A percentile compares a stretch with the other conserved stretches of the same genome.
phyloP scores from a whole-genome alignment of 164 flowering plant species.

The Piper betle region DNA sequence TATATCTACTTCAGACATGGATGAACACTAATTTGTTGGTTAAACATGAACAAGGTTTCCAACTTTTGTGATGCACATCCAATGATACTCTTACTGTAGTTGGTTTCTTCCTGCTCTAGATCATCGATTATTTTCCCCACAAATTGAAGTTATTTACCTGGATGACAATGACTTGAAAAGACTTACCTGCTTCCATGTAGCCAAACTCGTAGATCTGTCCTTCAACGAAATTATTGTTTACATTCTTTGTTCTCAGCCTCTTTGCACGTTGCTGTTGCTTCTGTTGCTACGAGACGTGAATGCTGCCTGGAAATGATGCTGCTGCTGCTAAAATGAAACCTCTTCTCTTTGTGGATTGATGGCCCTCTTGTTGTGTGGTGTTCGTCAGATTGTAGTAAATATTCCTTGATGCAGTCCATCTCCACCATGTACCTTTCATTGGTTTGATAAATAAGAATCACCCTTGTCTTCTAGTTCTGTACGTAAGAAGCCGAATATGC shows the following conservation, averaged over 20 bases:
- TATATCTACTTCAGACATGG: background rate
- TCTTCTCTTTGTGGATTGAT: no score
- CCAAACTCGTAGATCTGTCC: no score
- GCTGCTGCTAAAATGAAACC: background rate
- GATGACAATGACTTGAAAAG: background rate
- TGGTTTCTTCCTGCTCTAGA: no score
- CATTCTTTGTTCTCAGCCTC: constrained; percentile 17
- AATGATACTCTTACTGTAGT: background rate
- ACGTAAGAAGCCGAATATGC: no score
- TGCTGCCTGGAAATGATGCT: constrained; percentile 37
- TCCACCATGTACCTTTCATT: no score
- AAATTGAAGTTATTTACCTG: background rate
- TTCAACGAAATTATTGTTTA: background rate
- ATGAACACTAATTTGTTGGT: background rate
- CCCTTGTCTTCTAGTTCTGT: no score
- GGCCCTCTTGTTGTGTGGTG: no score
- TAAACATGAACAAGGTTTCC: background rate
- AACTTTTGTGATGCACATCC: background rate
- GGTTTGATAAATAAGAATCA: no score
- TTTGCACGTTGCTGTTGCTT: constrained; percentile 40
- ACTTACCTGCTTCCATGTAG: no score
- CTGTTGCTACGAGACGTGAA: constrained; percentile 46
- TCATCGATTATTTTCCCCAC: background rate
- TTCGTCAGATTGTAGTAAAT: no score
- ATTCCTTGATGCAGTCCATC: no score